Evolutionary conservation across 179 eudicot genomes (phyloP).

Genomic region (Pouteria campechiana): DNA sequence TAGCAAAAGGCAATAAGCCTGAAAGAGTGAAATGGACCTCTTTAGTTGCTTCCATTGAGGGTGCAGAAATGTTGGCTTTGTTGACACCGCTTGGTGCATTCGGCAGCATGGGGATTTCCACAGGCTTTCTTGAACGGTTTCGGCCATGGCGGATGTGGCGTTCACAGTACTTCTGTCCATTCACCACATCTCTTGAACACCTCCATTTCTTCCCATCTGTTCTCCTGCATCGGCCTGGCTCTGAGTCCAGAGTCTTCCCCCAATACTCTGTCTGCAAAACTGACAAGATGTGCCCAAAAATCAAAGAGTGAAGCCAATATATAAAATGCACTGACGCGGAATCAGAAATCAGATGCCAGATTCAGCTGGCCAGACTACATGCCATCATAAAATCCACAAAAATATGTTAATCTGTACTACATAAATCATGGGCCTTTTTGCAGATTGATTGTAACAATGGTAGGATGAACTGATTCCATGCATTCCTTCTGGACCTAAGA

Average conservation of each 20-base stretch:
- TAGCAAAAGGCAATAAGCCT: constrained; percentile 22
- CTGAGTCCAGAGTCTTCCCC: constrained; percentile 89
- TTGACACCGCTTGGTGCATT: constrained; percentile 13
- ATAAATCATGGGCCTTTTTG: too few relatives aligned
- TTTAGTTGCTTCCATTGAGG: constrained; percentile 2
- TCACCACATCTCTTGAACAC: constrained; percentile 87
- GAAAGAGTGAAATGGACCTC: constrained; percentile 25
- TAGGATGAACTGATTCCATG: too few relatives aligned
- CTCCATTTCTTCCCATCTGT: constrained; percentile 99
- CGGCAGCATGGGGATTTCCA: constrained; percentile 21
- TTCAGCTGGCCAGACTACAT: too few relatives aligned
- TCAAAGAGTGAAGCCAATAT: too few relatives aligned
- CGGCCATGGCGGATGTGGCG: constrained; percentile 53
- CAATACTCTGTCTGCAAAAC: constrained; percentile 79
- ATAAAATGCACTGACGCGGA: too few relatives aligned
- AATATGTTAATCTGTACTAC: too few relatives aligned
- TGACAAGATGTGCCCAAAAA: too few relatives aligned
- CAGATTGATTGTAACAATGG: too few relatives aligned
- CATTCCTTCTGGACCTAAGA: too few relatives aligned
- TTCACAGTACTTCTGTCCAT: constrained; percentile 77
- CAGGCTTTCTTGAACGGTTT: constrained; percentile 65
- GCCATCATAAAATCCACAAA: too few relatives aligned
- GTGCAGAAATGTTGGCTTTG: constrained; percentile 6
- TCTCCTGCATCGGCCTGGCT: constrained; percentile 87
- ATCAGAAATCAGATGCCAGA: too few relatives aligned